Conservation (phyloP, 148 eudicot genomes). For the Rhododendron molle region DNA sequence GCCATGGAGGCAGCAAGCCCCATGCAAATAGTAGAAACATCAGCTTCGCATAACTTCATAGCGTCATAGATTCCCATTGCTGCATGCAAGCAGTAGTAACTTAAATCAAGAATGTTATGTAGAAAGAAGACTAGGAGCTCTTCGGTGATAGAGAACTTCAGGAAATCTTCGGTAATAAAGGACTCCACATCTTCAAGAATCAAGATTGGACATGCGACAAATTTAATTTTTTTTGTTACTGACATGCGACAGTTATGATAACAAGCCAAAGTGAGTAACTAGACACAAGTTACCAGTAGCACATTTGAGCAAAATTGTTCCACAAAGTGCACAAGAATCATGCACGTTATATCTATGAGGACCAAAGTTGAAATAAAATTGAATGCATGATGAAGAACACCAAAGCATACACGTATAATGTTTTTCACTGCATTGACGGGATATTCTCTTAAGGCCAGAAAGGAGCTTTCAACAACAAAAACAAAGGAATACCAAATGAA, state of each 20-base stretch:
- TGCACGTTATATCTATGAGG: background rate
- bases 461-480: background rate
- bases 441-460: background rate
- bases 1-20: conserved; percentile 99
- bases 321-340: background rate
- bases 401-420: background rate
- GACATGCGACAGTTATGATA: background rate
- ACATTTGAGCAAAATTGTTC: background rate
- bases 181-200: conserved; percentile 1
- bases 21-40: conserved; percentile 82
- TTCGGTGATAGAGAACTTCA: background rate
- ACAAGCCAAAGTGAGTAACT: background rate
- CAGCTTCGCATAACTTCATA: conserved; percentile 93
- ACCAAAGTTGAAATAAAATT: background rate
- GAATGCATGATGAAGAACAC: background rate
- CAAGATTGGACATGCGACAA: background rate
- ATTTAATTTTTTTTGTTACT: background rate
- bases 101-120: background rate
- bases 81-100: conserved; percentile 25
- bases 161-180: background rate
- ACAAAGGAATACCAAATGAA: background rate
- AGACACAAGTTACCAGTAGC: background rate
- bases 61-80: conserved; percentile 99
- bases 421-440: background rate
- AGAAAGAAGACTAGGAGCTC: background rate